Evolutionary conservation across 2,329 filamentous ascomycete genomes (phyloP).

Genomic region (Microdochium trichocladiopsis): DNA sequence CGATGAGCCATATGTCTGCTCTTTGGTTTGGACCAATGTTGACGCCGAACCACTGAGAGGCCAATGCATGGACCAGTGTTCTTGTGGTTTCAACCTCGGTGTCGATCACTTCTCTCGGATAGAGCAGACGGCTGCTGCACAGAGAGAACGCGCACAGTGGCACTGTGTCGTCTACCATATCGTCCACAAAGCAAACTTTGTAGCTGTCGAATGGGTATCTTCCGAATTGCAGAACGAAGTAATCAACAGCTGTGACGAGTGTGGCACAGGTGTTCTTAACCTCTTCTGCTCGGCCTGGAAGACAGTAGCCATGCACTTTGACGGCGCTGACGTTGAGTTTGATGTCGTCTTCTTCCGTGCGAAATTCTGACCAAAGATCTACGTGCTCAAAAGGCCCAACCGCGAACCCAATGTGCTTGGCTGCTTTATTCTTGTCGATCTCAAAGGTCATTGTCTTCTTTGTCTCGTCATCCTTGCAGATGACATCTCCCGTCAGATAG

Average conservation of each 20-base stretch:
- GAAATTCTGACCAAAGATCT: slow-evolving; percentile 75
- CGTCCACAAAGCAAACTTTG: slow-evolving; percentile 91
- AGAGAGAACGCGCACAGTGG: slow-evolving; percentile 79
- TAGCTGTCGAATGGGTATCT: slow-evolving; percentile 89
- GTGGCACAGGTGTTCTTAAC: slow-evolving; percentile 82
- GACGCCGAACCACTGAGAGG: slow-evolving; percentile 91
- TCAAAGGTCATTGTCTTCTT: slow-evolving; percentile 87
- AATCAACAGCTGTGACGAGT: slow-evolving; percentile 81
- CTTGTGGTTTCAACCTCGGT: slow-evolving; percentile 76
- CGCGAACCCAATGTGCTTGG: slow-evolving; percentile 88
- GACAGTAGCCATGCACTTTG: slow-evolving; percentile 84
- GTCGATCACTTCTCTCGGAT: slow-evolving; percentile 79
- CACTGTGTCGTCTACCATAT: slow-evolving; percentile 68
- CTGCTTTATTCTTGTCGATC: slow-evolving; percentile 66
- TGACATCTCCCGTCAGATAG: slow-evolving; percentile 74
- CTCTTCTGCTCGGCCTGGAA: slow-evolving; percentile 76
- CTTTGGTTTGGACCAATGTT: slow-evolving; percentile 80
- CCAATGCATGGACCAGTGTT: slow-evolving; percentile 73
- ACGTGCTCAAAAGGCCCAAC: slow-evolving; percentile 93
- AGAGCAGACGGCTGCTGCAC: slow-evolving; percentile 80
- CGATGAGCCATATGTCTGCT: slow-evolving; percentile 79
- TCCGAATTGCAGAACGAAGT: slow-evolving; percentile 81
- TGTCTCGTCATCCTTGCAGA: slow-evolving; percentile 67
- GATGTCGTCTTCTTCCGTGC: slow-evolving; percentile 86
- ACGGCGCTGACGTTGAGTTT: slow-evolving; percentile 83